Percentiles rank a stretch among this genome's conserved stretches.
Conservation (phyloP, 805 yeast species). For the Lipomyces starkeyi region DNA sequence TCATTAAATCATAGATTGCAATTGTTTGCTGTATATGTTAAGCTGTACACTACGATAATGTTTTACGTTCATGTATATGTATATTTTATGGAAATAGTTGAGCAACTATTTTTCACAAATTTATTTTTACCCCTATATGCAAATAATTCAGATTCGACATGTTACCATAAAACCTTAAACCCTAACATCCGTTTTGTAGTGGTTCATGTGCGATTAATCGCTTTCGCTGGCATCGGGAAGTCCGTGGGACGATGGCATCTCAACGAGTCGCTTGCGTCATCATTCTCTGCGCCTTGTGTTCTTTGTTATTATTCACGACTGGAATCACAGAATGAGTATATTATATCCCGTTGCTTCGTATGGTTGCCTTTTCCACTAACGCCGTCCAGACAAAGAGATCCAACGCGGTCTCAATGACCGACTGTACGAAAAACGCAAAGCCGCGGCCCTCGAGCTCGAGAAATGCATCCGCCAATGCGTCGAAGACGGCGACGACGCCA, state of each 20-base stretch:
- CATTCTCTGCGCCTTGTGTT: neutral
- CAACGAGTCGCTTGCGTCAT: too few species aligned
- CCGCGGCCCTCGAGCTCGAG: slow-evolving; percentile 72
- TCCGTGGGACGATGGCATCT: too few species aligned
- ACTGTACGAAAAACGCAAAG: slow-evolving; percentile 76
- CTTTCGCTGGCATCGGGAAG: too few species aligned
- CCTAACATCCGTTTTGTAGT: neutral
- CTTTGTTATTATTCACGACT: neutral
- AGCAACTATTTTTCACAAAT: neutral
- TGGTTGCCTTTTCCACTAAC: neutral
- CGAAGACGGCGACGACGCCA: slow-evolving; percentile 63
- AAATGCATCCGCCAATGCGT: slow-evolving; percentile 73
- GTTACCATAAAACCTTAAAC: neutral
- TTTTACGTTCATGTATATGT: neutral
- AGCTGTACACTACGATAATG: neutral
- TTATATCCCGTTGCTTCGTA: neutral
- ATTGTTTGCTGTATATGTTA: neutral
- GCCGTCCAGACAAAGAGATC: slow-evolving; percentile 62
- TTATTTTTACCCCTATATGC: slow-evolving; percentile 14
- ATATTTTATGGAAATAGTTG: neutral
- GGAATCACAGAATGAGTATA: slow-evolving; percentile 5
- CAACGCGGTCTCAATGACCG: slow-evolving; percentile 74
- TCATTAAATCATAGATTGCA: neutral
- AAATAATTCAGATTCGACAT: neutral
- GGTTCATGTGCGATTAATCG: too few species aligned